Percentiles rank a stretch among this genome's conserved stretches.
These are phyloP conservation scores for Puccinia hordei DNA, from an alignment of 1,284 basidiomycete species.

Conservation along the genomic window DNA sequence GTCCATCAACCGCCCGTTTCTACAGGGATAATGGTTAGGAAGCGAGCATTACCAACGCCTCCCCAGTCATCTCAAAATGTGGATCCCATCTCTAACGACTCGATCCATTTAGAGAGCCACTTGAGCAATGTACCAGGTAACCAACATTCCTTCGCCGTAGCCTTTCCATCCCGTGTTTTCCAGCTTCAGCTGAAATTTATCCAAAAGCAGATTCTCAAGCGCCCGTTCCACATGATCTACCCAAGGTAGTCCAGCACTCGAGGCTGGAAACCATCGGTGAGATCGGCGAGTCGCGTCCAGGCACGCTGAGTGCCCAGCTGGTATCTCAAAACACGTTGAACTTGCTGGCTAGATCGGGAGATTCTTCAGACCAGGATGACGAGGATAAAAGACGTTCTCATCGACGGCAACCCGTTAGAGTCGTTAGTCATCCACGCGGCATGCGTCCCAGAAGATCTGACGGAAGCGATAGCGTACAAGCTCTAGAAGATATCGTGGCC, in stretches of 20 bases:
- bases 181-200: not conserved
- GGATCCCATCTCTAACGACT: not conserved
- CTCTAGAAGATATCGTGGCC: constrained; percentile 40
- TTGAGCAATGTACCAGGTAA: not conserved
- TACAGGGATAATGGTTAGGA: not conserved
- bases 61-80: not conserved
- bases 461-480: constrained; percentile 45
- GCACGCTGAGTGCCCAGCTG: constrained; percentile 52
- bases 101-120: not conserved
- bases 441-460: constrained; percentile 48
- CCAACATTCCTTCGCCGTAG: too few species aligned
- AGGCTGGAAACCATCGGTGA: constrained; percentile 58
- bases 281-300: constrained; percentile 57
- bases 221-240: not conserved
- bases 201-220: not conserved
- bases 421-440: constrained; percentile 43
- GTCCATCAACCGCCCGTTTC: not conserved
- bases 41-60: constrained; percentile 43
- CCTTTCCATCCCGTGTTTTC: not conserved
- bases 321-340: constrained; percentile 15
- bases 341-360: not conserved
- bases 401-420: not conserved
- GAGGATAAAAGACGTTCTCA: not conserved
- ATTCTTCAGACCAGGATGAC: constrained; percentile 9
- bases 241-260: not conserved